Percentiles rank a stretch among this genome's conserved stretches.
These are phyloP conservation scores for Coemansia sp. DNA, from an alignment of 192 early-diverging fungal species.

Conservation along the genomic window DNA sequence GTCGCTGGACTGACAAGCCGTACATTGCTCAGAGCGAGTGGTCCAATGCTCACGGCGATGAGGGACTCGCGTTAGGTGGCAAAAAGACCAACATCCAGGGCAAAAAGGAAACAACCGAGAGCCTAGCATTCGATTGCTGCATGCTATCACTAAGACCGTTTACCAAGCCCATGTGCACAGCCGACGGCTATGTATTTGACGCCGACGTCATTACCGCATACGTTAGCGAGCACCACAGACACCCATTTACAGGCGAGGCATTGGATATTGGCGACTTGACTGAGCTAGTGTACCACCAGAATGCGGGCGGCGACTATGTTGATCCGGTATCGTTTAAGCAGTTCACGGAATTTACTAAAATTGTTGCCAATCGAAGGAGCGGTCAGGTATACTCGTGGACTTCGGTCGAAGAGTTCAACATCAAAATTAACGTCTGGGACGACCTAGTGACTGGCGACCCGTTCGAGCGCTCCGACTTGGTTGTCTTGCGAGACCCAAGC, in stretches of 20 bases:
- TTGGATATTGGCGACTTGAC: constrained; percentile 72
- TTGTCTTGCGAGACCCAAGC: constrained; percentile 73
- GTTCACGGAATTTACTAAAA: constrained; percentile 79
- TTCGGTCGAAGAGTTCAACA: constrained; percentile 82
- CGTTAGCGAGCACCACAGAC: constrained; percentile 73
- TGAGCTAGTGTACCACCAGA: constrained; percentile 79
- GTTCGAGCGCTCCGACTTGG: constrained; percentile 84
- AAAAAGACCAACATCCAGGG: constrained; percentile 56
- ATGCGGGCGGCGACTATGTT: constrained; percentile 74
- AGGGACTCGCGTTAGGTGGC: constrained; percentile 65
- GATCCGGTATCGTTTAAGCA: constrained; percentile 91
- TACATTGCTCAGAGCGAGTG: constrained; percentile 86
- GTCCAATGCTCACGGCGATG: constrained; percentile 58
- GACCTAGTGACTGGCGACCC: constrained; percentile 87
- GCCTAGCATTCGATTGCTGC: constrained; percentile 69
- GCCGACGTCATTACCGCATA: constrained; percentile 79
- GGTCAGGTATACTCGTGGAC: constrained; percentile 89
- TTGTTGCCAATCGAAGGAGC: constrained; percentile 79
- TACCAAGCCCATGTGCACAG: constrained; percentile 79
- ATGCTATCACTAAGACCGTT: constrained; percentile 89
- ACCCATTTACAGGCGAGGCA: constrained; percentile 82
- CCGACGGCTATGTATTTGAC: constrained; percentile 88
- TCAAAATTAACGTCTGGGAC: constrained; percentile 78
- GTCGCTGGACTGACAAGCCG: constrained; percentile 70
- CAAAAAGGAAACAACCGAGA: constrained; percentile 62